A percentile compares a stretch with the other conserved stretches of the same genome.
Conservation (phyloP, 2,329 filamentous ascomycete genomes). For the Ophiosphaerella korrae region DNA sequence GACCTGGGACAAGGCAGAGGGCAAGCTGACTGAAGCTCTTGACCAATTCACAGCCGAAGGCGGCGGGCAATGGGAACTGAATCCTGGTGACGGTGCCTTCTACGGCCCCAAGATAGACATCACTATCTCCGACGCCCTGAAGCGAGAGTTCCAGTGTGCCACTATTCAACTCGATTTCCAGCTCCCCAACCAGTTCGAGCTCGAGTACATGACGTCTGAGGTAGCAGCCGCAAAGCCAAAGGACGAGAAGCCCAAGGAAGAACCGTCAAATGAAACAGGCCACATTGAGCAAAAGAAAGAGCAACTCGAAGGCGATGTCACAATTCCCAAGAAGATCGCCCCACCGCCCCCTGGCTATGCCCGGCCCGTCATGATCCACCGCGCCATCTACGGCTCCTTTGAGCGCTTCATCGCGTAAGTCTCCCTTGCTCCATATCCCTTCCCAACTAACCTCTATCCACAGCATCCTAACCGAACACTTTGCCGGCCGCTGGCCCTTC, state of each 20-base stretch:
- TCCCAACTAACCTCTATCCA: conserved; percentile 10
- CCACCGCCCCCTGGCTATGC: conserved; percentile 61
- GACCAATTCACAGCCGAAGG: conserved; percentile 68
- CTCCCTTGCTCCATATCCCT: background rate
- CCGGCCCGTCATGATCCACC: conserved; percentile 84
- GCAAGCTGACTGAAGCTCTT: conserved; percentile 77
- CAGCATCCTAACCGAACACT: conserved; percentile 78
- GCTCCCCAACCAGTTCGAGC: conserved; percentile 80
- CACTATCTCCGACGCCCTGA: conserved; percentile 85
- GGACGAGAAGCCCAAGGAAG: conserved; percentile 38
- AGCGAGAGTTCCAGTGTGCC: conserved; percentile 84
- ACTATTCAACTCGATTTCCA: conserved; percentile 96
- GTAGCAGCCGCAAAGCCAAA: conserved; percentile 49
- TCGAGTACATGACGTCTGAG: conserved; percentile 82
- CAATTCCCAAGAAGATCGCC: conserved; percentile 19
- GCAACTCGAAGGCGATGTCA: conserved; percentile 25
- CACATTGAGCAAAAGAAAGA: conserved; percentile 28
- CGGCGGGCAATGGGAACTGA: conserved; percentile 81
- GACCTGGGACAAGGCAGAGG: conserved; percentile 89
- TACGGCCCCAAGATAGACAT: conserved; percentile 99
- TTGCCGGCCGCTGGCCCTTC: conserved; percentile 86
- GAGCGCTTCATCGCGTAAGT: conserved; percentile 66
- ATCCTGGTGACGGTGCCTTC: conserved; percentile 95
- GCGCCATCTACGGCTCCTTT: conserved; percentile 76
- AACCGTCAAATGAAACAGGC: conserved; percentile 32